Evolutionary conservation across 2,329 filamentous ascomycete species (phyloP).

Genomic region (Fusarium illudens): DNA sequence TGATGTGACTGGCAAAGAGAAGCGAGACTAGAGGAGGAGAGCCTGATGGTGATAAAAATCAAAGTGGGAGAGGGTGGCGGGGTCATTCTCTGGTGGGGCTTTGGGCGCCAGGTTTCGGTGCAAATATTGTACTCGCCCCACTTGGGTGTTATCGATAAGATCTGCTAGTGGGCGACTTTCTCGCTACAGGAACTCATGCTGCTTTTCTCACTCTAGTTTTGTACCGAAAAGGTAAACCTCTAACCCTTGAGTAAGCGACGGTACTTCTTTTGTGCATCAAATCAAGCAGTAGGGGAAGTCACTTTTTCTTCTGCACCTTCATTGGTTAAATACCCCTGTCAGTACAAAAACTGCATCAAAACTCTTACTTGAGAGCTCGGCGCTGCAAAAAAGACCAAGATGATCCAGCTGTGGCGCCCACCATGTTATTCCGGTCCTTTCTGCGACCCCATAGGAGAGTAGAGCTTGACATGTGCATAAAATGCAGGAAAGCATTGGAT

Average conservation of each 20-base stretch:
- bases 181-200: not conserved
- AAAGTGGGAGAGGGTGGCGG: conserved; percentile 38
- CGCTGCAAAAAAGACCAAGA: not conserved
- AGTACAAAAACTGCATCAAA: not conserved
- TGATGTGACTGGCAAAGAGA: conserved; percentile 31
- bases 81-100: conserved; percentile 34
- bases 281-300: not conserved
- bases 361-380: not conserved
- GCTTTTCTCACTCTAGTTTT: accelerated
- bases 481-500: conserved; percentile 1
- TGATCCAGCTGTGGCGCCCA: not conserved
- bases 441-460: not conserved
- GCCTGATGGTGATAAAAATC: conserved; percentile 42
- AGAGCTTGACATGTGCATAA: conserved; percentile 2
- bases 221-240: not conserved
- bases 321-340: not conserved
- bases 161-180: not conserved
- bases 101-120: not conserved
- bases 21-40: conserved; percentile 30
- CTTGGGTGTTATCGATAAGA: not conserved
- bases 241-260: not conserved
- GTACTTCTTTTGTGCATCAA: not conserved
- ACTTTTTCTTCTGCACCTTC: not conserved
- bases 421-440: not conserved
- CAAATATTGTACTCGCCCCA: not conserved